These are phyloP conservation scores for Postia placenta DNA, from an alignment of 768 basidiomycete genomes.

Conservation along the genomic window DNA sequence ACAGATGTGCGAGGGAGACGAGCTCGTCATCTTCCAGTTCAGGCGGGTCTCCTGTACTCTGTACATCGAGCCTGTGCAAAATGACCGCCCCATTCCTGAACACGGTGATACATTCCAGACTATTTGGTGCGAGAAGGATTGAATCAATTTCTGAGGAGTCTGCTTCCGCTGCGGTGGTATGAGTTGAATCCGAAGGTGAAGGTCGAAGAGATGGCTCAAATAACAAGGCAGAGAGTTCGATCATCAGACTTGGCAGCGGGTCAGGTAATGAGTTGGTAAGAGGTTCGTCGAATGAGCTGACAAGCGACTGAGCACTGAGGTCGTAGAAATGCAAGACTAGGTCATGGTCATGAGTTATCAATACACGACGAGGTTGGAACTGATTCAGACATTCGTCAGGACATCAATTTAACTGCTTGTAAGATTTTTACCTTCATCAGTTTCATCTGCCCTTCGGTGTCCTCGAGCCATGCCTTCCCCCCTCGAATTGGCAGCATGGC, in stretches of 20 bases:
- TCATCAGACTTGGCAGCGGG: conserved; percentile 53
- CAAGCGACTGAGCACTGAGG: conserved; percentile 61
- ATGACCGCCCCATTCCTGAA: conserved; percentile 52
- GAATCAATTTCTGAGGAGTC: conserved; percentile 32
- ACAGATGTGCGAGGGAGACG: conserved; percentile 44
- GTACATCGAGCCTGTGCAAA: conserved; percentile 35
- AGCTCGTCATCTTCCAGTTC: conserved; percentile 41
- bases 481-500: conserved; percentile 32
- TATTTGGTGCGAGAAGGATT: conserved; percentile 46
- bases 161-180: conserved; percentile 18
- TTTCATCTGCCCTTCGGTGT: conserved; percentile 41
- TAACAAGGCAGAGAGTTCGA: conserved; percentile 50
- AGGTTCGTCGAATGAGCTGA: conserved; percentile 37
- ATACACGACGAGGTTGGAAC: conserved; percentile 59
- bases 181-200: background rate
- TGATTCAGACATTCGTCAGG: conserved; percentile 15
- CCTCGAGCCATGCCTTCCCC: conserved; percentile 55
- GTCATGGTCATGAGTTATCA: conserved; percentile 60
- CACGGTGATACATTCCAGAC: conserved; percentile 51
- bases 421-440: conserved; percentile 45
- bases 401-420: background rate
- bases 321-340: conserved; percentile 69
- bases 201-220: conserved; percentile 34
- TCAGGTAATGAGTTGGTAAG: conserved; percentile 60
- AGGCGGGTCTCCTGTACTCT: conserved; percentile 17